These are phyloP conservation scores for Daldinia decipiens DNA, from an alignment of 495 filamentous ascomycete genomes.

Conservation along the genomic window DNA sequence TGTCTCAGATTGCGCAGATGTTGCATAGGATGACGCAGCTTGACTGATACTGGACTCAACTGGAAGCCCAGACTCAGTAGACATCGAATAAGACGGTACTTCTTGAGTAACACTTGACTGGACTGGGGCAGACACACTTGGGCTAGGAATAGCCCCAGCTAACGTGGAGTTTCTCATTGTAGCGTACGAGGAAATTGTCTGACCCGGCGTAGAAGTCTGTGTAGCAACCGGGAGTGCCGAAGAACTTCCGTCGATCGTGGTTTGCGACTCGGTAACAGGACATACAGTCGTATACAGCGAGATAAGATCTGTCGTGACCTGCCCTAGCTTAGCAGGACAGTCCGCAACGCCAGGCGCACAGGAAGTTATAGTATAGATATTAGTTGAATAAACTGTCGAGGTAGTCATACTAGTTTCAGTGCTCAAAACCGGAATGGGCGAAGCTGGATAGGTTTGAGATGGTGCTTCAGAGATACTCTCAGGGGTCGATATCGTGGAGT, in stretches of 20 bases:
- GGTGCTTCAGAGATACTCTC: slow-evolving; percentile 8
- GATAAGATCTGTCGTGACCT: slow-evolving; percentile 65
- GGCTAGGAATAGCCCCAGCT: slow-evolving; percentile 36
- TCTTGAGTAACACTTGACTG: slow-evolving; percentile 14
- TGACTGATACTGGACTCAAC: slow-evolving; percentile 18
- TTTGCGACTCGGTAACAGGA: slow-evolving; percentile 59
- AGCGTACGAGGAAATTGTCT: slow-evolving; percentile 39
- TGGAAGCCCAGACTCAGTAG: slow-evolving; percentile 45
- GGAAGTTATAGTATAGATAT: slow-evolving; percentile 65
- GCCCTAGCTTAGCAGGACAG: slow-evolving; percentile 65
- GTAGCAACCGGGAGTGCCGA: slow-evolving; percentile 35
- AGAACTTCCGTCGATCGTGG: slow-evolving; percentile 28
- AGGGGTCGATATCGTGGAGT: slow-evolving; percentile 20
- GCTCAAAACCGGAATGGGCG: slow-evolving; percentile 55
- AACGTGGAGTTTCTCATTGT: slow-evolving; percentile 45
- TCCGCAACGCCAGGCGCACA: slow-evolving; percentile 67
- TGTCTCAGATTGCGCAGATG: slow-evolving; percentile 26
- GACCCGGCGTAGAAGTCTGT: slow-evolving; percentile 23
- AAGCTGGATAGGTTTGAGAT: slow-evolving; percentile 16
- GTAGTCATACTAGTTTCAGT: slow-evolving; percentile 55
- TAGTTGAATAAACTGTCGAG: slow-evolving; percentile 69
- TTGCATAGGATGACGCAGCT: slow-evolving; percentile 18
- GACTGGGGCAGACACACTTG: slow-evolving; percentile 44
- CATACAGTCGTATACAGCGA: slow-evolving; percentile 69
- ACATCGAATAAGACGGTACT: slow-evolving; percentile 19